Evolutionary conservation across 345 rosid genomes (phyloP), one percentile per base, ranked within the genome.

Genomic region (Lumnitzera littorea): DNA sequence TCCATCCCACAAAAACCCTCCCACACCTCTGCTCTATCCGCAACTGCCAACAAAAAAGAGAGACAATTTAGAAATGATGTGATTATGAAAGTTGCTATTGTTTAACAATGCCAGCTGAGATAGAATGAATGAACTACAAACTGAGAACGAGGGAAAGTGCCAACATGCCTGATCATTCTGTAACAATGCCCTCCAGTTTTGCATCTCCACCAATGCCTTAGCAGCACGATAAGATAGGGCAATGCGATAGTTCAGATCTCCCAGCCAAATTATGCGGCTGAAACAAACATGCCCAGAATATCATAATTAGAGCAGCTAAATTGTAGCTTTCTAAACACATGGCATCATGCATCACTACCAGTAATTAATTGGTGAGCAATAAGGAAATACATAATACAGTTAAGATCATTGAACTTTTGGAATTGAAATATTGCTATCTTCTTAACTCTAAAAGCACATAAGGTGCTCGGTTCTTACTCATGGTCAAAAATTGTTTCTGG

Each of bases 161-260:
- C 17, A 27, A 70, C 72, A 56, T 85, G 79, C 99, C 92, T 94
- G 99, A 56, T 94, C 99, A 51, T 88, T 94, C 71, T 88, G 86
- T 64, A 94, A 76, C 63, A 94, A 70, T n/a, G 92, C 96, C 57
- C 99, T 84, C 99, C 99, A 91, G 75, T 88, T 91, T 74, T 86
- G 95, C 99, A 94, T 94, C 80, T 91, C 96, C 48, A 94, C 95
- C 12, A 94, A 91, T 62, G 99, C 99, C 84, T 86, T 94, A 4
- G 97, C 99, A 41, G 96, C 80, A 64, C 99, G 99, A 62, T 84
- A 88, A 46, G 97, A 80, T 57, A 94, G 84, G 1, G 97, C 96
- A 74, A 94, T 91, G 13, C 99, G 99, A 70, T 94, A 94, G 70
- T 94, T 94, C 72, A 94, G 64, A 70, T 94, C 99, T 57, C 99